Evolutionary conservation across 1,284 basidiomycete genomes (phyloP), one percentile per base, ranked within the genome.

Genomic region (Cerrena zonata): DNA sequence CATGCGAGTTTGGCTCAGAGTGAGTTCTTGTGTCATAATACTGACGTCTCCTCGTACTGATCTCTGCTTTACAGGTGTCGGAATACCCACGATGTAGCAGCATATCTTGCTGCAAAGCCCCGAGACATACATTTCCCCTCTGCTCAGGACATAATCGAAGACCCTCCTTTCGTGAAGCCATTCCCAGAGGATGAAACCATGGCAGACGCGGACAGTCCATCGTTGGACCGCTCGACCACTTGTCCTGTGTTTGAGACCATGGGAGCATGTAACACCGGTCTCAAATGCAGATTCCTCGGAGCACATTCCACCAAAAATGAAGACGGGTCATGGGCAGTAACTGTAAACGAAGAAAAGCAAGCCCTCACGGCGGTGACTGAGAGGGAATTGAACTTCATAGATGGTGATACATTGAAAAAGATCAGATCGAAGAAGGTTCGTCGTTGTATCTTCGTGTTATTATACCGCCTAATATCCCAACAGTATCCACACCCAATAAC

Each of bases 211-310:
- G 59, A 65, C n/a, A 61, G 70, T 46, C 61, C 73, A 1, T 78
- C 77, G 5, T 54, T 84, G 25, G 74, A 82, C 59, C 60, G 67
- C 12, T 66, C 64, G 15, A 80, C 80, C 0, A 68, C 61, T 1
- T 97, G 93, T 60, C 90, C 92, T 1, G 75, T 86, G 3, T 93
- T 82, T 59, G 71, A 76, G 24, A 81, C 84, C 55, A 75, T 78
- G 4, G 94, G 94, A 0, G 79, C 86, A 61, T 98, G 94, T 69
- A 83, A 84, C 47, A 82, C 82, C 56, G 95, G 92, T 3, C 86
- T 91, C 70, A 90, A 91, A 66, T 99, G 95, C 65, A 84, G 95
- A 1, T 96, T 90, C 69, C 78, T 96, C 2, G 86, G 88, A 11
- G 84, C 80, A 0, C 95, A 98, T 61, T 64, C 82, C 4, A 67